Evolutionary conservation across 176 grass and related monocot species (phyloP), one percentile per base, ranked within the genome.

Genomic region (Ensete glaucum): DNA sequence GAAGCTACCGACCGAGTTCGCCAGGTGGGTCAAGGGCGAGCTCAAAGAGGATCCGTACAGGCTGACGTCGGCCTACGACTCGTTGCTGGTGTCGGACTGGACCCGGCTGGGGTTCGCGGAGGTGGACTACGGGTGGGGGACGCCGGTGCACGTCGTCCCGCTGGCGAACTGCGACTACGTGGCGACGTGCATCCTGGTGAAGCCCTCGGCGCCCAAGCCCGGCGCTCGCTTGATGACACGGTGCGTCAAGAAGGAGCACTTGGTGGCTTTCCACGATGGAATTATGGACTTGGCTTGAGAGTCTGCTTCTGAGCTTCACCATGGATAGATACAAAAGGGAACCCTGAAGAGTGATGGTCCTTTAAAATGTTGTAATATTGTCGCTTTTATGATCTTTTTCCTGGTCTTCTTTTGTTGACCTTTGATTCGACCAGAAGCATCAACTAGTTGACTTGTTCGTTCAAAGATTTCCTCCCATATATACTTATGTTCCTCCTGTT

Each of bases 81-180:
- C 89, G 57, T 78, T 96, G 81, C 76, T 90, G 66, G 92, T 96
- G 14, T 96, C 92, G n/a, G 92, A 96, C 77, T 96, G 92, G 92
- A 92, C 89, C 15, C 81, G 87, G 12, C 85, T 96, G 1, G 92
- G 92, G 53, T 96, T 96, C 75, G 81, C 83, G 16, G 85, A 92
- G 89, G 89, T 96, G 72, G 89, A 96, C 73, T 96, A 96, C 73
- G 92, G 92, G 19, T 96, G 92, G 92, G 92, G 92, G 0, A 73
- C 62, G 53, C 92, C 92, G 10, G 87, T 92, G 65, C 92, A 96
- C 68, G 92, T 96, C 9, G 89, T 96, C 64, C 92, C 92, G 20
- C 84, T 96, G 22, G 86, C 92, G 17, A 96, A 96, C 81, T 86
- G 88, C 0, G 92, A 96, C 81, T 90, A 92, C 89, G 89, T 96